Base-by-base conservation (phyloP, 805 yeast species). In the Hyphopichia homilentoma region DNA sequence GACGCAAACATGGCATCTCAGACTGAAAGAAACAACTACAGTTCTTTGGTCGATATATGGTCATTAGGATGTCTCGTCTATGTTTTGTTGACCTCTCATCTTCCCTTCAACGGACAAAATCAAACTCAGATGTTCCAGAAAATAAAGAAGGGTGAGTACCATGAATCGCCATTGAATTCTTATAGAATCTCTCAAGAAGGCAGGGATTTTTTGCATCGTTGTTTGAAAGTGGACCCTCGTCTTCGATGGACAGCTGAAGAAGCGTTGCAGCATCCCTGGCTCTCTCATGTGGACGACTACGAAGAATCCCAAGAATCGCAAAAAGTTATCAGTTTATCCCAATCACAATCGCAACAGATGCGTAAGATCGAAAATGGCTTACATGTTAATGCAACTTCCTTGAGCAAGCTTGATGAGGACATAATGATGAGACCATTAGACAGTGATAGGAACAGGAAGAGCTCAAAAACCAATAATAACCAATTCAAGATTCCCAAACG, bases 1-100 rank as follows among this genome's bases (percentile, higher is more conserved):
- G 78, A 74, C 13, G 49, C 65, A 26, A 55, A 51, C 33, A 31
- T 41, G 30, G 45, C 42, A 15, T 36, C 37, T 13, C 34, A 33
- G n/a, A 21, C 40, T 17, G 26, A 25, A 12, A 27, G 34, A 35
- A 40, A 38, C 32, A 48, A 69, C 29, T 93, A 93, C 51, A 86
- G 96, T 2, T 81, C 84, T 23, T 70, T 85, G 36, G 97, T 93
- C 11, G 99, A 93, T 55, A 86, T 93, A 74, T 93, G 99, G 99
- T 87, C 97, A 2, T 70, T 93, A 35, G 99, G 98, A 0, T 93
- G 99, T 57, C 62, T 93, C 17, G 82, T 88, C 1, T 93, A 88
- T 61, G 98, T 93, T 4, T 78, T 90, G 16, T 58, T 93, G 33
- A 90, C 98, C 0, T 90, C 93, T 0, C 96, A 87, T 68, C 65